Percentiles rank a stretch among this genome's conserved stretches.
Evolutionary conservation across 2,329 filamentous ascomycete species (phyloP).

Genomic region (Paraphoma chrysanthemicola): DNA sequence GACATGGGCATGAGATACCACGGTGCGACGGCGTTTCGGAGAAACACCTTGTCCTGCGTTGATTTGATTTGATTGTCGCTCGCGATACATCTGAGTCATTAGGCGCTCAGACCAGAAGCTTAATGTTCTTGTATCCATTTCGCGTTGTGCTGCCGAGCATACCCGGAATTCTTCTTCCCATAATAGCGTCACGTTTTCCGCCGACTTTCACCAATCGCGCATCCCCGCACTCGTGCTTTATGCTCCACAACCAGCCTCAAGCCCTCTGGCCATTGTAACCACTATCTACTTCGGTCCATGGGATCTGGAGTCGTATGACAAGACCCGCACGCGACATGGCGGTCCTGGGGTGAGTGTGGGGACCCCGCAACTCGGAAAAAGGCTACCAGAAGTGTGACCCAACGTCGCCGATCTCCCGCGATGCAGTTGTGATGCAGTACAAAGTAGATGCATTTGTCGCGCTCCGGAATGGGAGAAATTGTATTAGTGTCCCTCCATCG

Average conservation of each 20-base stretch:
- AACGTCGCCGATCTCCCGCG: neutral
- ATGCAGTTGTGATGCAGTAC: neutral
- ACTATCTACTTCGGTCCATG: no score
- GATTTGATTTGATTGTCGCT: no score
- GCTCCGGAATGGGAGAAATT: neutral
- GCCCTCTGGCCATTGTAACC: no score
- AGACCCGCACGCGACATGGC: neutral
- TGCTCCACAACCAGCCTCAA: neutral
- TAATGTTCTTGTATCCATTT: neutral
- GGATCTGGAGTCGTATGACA: neutral
- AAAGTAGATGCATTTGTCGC: neutral
- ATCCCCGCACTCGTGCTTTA: neutral
- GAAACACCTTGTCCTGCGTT: no score
- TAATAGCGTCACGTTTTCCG: slow-evolving; percentile 2
- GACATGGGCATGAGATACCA: no score
- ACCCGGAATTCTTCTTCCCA: slow-evolving; percentile 1
- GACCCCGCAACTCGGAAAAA: slow-evolving; percentile 6
- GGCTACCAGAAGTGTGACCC: slow-evolving; percentile 1
- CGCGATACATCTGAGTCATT: no score
- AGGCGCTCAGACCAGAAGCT: no score
- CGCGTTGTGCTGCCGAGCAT: neutral
- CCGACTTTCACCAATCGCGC: no score
- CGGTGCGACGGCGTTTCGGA: no score
- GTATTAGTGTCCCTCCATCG: neutral
- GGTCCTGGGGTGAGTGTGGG: neutral